Evolutionary conservation across 2,329 filamentous ascomycete genomes (phyloP), one percentile per base, ranked within the genome.

Genomic region (Alternaria arbusti): DNA sequence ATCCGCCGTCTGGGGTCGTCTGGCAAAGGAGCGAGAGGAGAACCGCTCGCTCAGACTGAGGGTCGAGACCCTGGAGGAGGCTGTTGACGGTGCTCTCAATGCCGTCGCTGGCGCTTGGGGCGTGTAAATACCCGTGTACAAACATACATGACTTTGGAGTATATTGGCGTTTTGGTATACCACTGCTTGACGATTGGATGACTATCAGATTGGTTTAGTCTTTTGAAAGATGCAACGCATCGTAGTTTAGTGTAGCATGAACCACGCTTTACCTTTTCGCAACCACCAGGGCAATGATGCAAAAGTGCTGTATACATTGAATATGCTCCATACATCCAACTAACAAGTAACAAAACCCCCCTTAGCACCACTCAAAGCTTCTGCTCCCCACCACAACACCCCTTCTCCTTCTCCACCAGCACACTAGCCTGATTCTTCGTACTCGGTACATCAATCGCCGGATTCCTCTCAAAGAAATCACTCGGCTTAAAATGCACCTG

Each of bases 21-120:
- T 65, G 77, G 87, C 69, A 74, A 84, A 57, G 75, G 86, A 68
- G 74, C 88, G 76, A 78, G 86, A 86, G 52, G 87, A 89, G 76
- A 89, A 88, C 65, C 76, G 79, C 25, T 81, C 80, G 8, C 74
- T 89, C 51, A 85, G 86, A 70, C 77, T 80, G 47, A 80, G 86
- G 51, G 80, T 89, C 4, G 81, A 82, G 11, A 82, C 86, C 55
- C 78, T 89, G 36, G 86, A 89, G 70, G 77, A 81, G 45, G 83
- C 83, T 20, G 81, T 89, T 54, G 87, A 89, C 58, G 84, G 86
- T 45, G 86, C 85, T 54, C 81, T 90, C 66, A 83, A 85, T 62
- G 78, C 88, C 54, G 84, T 88, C 46, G 71, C 73, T 62, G 77
- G 78, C 36, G 74, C 74, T 28, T 78, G 72, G 73, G 71, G 68